Evolutionary conservation across 371 early-diverging fungal genomes (phyloP), one percentile per base, ranked within the genome.

Genomic region (Syncephalastrum monosporum): DNA sequence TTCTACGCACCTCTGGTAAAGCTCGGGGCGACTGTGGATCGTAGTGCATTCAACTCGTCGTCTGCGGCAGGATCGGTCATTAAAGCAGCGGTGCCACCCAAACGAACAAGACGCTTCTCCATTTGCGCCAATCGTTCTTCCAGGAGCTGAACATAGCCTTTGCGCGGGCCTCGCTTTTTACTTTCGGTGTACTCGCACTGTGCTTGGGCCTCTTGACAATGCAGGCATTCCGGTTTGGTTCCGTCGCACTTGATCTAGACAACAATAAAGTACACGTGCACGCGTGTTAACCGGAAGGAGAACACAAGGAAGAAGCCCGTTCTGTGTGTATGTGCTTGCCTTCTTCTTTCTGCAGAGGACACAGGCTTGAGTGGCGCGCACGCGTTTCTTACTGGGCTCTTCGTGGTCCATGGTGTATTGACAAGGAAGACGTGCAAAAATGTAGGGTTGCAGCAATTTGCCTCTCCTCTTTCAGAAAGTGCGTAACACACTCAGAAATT

Each of bases 291-390:
- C 15, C 17, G 24, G 3, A 48, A 21, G 25, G 47, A 15, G 29
- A 16, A 47, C 14, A 13, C 44, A 52, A 52, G 38, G 47, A 47
- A 42, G 12, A 46, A 60, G 21, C 21, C 0, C 2, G 21, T 21
- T 21, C 21, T 25, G 38, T 6, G 38, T 6, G 8, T 7, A 23
- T 15, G 10, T 4, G 15, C 19, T 14, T 42, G 87, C 88, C 80
- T 92, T 92, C 60, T 88, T 87, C 68, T 88, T 88, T 57, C 86
- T 73, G 72, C 93, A 93, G 7, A 79, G 67, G 53, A 88, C 86
- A 61, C 93, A 93, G 8, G 93, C 93, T 71, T 91, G 90, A 1
- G 89, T 90, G 3, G 86, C 83, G 50, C 91, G 72, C 60, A 85
- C 83, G 43, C 90, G 76, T 60, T 88, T 89, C 49, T 61, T 69